Conservation (phyloP, 176 grass and related monocot genomes). For the Paspalum notatum region DNA sequence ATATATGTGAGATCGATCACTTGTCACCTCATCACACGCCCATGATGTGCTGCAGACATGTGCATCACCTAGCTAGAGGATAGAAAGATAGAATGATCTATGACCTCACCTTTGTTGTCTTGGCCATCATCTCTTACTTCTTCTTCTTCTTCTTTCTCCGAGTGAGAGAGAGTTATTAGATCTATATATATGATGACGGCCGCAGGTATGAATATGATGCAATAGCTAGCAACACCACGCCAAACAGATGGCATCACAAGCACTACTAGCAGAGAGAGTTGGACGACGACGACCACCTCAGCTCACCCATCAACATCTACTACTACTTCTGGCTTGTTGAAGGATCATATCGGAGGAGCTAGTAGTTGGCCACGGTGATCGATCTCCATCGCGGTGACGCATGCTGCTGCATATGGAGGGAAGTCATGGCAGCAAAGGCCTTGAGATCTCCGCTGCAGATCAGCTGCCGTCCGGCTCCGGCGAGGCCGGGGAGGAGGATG, state of each 20-base stretch:
- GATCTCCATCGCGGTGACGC: not conserved
- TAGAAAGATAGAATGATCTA: slow-evolving; percentile 38
- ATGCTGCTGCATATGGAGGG: slow-evolving; percentile 9
- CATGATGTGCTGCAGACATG: slow-evolving; percentile 10
- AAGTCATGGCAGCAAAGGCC: not conserved
- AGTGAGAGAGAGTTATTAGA: not conserved
- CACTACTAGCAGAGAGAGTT: not conserved
- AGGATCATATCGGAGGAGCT: not conserved
- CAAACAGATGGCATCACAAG: not conserved
- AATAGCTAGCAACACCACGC: not conserved
- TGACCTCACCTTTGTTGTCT: slow-evolving; percentile 39
- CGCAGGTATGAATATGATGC: not conserved
- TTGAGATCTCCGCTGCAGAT: not conserved
- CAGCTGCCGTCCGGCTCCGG: not conserved
- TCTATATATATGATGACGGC: not conserved
- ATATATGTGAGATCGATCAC: slow-evolving; percentile 33
- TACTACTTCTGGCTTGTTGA: not conserved
- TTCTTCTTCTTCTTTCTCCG: too few species aligned
- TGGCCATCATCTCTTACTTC: not conserved
- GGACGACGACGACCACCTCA: too few species aligned
- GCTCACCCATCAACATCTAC: slow-evolving; percentile 18
- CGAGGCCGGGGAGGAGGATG: not conserved
- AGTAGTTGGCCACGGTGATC: not conserved
- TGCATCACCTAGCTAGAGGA: not conserved
- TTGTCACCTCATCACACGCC: slow-evolving; percentile 4